Evolutionary conservation across 331 rosid species (phyloP), one percentile per base, ranked within the genome.

Genomic region (Arachis monticola): DNA sequence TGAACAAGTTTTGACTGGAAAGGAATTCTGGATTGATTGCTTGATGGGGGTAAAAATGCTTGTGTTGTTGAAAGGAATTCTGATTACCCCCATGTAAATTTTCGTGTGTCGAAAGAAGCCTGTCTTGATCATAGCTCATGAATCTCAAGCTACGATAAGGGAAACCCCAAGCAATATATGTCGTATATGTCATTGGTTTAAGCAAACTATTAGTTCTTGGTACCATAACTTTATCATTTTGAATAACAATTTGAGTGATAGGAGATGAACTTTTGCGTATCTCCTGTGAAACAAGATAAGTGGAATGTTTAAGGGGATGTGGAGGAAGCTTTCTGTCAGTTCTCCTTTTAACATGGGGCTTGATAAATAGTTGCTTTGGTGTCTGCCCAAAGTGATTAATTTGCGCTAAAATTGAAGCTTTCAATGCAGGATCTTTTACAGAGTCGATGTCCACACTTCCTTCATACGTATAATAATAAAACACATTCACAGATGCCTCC

Each of bases 301-400:
- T 71, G 47, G 96, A 90, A 86, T 90, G 78, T 86, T 90, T 96
- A 77, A 96, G 98, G 51, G 99, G 99, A 81, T 92, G 97, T 11
- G 90, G 91, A 77, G 90, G 97, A 77, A 86, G 79, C 71, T 85
- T 96, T 78, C 90, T 81, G 79, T 90, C 93, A 58, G 82, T 89
- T 68, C 89, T 86, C 82, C 99, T 89, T 85, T 92, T 89, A 76
- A 79, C 94, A 63, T 96, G 99, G 80, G 99, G 82, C 78, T 90
- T 96, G 73, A 77, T 91, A 83, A 96, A 96, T 69, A 96, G 85
- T 74, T 92, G 99, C 80, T 96, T 96, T 48, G 99, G 99, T 42
- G 99, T 96, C 93, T 96, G 99, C 83, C 99, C 99, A 84, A 96
- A 96, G 83, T 96, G 98, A 87, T 96, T 96, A 64, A 96, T 96